A percentile compares a stretch with the other conserved stretches of the same genome.
Evolutionary conservation across 2,329 filamentous ascomycete species (phyloP).

Genomic region (Nemania sp.): DNA sequence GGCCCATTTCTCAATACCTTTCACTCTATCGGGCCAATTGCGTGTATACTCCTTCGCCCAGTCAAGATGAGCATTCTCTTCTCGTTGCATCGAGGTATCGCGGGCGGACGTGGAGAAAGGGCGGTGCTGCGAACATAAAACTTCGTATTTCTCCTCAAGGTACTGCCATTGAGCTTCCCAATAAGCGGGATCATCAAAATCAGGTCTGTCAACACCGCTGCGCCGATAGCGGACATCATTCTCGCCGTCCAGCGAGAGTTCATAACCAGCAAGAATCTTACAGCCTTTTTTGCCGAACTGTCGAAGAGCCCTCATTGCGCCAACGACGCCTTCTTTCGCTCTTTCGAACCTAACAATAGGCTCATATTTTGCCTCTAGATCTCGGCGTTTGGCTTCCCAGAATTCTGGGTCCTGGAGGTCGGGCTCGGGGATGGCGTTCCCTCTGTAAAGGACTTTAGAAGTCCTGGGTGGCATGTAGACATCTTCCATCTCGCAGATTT

Average conservation of each 20-base stretch:
- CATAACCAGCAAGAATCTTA: background rate
- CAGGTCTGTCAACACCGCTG: background rate
- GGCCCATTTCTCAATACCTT: background rate
- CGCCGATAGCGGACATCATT: slow-evolving; percentile 3
- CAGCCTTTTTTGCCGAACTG: background rate
- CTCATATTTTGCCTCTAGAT: background rate
- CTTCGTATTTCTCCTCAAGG: background rate
- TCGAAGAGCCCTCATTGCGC: background rate
- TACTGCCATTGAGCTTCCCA: background rate
- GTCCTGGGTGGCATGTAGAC: background rate
- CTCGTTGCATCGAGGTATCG: too few species aligned
- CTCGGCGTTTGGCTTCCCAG: background rate
- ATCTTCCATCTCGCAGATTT: background rate
- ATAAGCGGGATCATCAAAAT: slow-evolving; percentile 3
- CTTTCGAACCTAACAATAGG: background rate
- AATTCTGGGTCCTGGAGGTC: slow-evolving; percentile 5
- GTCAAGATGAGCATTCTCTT: background rate
- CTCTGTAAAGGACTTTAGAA: background rate
- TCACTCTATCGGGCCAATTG: background rate
- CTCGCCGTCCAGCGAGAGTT: background rate
- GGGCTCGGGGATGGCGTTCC: background rate
- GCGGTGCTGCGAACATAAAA: too few species aligned
- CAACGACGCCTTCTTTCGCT: background rate
- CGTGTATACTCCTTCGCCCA: background rate
- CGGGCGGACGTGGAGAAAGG: too few species aligned